Percentiles rank a stretch among this genome's conserved stretches.
phyloP scores from a whole-genome alignment of 768 basidiomycete genomes.

The Lactifluus subvellereus region DNA sequence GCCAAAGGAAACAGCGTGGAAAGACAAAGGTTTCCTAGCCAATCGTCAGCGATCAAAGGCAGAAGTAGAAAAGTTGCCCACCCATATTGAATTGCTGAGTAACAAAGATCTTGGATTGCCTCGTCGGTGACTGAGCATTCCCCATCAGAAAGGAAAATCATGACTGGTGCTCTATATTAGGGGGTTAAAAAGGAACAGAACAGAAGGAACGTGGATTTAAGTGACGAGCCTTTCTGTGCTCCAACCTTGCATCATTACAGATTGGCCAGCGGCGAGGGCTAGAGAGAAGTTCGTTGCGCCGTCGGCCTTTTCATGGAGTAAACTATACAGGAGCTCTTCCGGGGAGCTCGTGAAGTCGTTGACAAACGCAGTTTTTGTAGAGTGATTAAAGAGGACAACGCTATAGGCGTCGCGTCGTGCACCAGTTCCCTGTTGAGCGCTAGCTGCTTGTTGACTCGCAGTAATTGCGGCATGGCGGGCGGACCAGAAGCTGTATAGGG shows the following conservation, averaged over 20 bases:
- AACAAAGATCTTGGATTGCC: constrained; percentile 37
- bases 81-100: constrained; percentile 41
- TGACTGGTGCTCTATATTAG: constrained; percentile 34
- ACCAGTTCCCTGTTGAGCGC: constrained; percentile 18
- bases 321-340: constrained; percentile 36
- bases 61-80: constrained; percentile 20
- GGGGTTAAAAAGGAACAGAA: not conserved
- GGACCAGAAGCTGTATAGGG: constrained; percentile 29
- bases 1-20: constrained; percentile 50
- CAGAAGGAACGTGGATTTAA: not conserved
- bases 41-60: not conserved
- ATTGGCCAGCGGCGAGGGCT: constrained; percentile 37
- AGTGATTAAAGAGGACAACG: constrained; percentile 43
- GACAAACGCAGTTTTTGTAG: constrained; percentile 26
- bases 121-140: too few species aligned
- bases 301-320: constrained; percentile 32
- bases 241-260: constrained; percentile 43
- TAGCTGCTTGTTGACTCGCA: constrained; percentile 21
- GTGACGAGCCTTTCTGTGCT: constrained; percentile 41
- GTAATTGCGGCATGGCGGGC: constrained; percentile 41
- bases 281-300: constrained; percentile 41
- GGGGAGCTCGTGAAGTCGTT: constrained; percentile 47
- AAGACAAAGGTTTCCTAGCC: constrained; percentile 14
- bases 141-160: too few species aligned
- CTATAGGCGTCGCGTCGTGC: constrained; percentile 50